Evolutionary conservation across 2,329 filamentous ascomycete genomes (phyloP).

Genomic region (Phyllosticta citribraziliensis): DNA sequence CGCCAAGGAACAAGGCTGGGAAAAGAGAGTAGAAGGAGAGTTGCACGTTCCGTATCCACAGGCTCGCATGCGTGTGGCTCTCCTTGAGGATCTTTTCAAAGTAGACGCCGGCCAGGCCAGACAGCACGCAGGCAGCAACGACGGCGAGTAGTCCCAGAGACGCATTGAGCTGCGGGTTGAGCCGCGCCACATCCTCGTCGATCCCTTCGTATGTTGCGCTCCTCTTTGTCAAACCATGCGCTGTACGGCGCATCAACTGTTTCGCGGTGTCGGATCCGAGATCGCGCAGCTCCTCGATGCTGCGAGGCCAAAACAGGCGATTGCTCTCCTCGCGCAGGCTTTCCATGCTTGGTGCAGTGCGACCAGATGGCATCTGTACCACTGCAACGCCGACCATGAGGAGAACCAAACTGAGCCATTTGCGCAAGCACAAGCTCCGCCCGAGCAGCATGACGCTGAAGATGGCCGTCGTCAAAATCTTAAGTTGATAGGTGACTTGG

Average conservation of each 20-base stretch:
- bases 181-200: constrained; percentile 47
- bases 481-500: constrained; percentile 86
- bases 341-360: constrained; percentile 43
- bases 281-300: constrained; percentile 65
- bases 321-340: constrained; percentile 51
- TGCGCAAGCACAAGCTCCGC: constrained; percentile 57
- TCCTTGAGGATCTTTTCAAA: constrained; percentile 91
- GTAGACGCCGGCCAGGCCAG: constrained; percentile 75
- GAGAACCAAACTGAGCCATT: constrained; percentile 72
- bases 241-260: constrained; percentile 41
- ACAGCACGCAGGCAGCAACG: constrained; percentile 65
- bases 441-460: constrained; percentile 75
- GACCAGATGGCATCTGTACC: constrained; percentile 64
- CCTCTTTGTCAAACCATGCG: constrained; percentile 29
- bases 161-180: constrained; percentile 58
- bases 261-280: constrained; percentile 42
- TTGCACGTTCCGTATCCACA: constrained; percentile 94
- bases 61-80: constrained; percentile 60
- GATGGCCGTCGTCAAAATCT: constrained; percentile 82
- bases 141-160: constrained; percentile 72
- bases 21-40: constrained; percentile 90
- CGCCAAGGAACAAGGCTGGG: constrained; percentile 75
- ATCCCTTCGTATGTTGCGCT: constrained; percentile 91
- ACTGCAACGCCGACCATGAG: constrained; percentile 75
- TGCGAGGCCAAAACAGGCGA: constrained; percentile 61